Evolutionary conservation across 202 grass and related monocot species (phyloP).

Genomic region (Panicum virgatum): DNA sequence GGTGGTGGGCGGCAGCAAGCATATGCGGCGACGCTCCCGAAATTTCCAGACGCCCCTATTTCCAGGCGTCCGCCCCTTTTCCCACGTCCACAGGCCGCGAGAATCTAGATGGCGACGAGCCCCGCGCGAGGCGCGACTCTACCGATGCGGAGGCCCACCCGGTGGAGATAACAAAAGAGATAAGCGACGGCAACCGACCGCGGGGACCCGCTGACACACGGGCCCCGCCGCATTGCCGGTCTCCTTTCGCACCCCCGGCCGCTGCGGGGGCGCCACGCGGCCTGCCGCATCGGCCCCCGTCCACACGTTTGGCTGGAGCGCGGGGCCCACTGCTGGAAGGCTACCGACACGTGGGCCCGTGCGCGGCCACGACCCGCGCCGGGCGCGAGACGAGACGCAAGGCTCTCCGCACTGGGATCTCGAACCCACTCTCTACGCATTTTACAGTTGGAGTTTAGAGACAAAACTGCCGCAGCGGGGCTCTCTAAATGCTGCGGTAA

Average conservation of each 20-base stretch:
- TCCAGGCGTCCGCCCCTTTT: not conserved
- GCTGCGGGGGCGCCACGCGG: conserved; percentile 20
- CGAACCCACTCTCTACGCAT: no score
- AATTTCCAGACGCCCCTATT: conserved; percentile 21
- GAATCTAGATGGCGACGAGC: not conserved
- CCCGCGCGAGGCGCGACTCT: conserved; percentile 20
- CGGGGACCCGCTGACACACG: not conserved
- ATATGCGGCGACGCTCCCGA: conserved; percentile 34
- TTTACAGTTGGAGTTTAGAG: no score
- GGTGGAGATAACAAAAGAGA: not conserved
- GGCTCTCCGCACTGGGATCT: no score
- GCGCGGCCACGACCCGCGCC: not conserved
- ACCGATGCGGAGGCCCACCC: not conserved
- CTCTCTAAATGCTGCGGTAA: no score
- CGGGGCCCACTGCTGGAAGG: not conserved
- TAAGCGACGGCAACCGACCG: conserved; percentile 16
- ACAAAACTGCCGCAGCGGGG: no score
- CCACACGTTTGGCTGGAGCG: conserved; percentile 8
- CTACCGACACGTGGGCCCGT: not conserved
- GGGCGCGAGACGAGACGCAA: no score
- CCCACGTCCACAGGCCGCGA: not conserved
- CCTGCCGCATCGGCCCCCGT: not conserved
- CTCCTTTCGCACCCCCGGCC: not conserved
- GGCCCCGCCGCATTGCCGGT: not conserved
- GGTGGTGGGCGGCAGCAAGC: no score